Percentiles rank a stretch among this genome's conserved stretches.
Evolutionary conservation across 768 basidiomycete genomes (phyloP).

Genomic region (Coprinopsis sp.): DNA sequence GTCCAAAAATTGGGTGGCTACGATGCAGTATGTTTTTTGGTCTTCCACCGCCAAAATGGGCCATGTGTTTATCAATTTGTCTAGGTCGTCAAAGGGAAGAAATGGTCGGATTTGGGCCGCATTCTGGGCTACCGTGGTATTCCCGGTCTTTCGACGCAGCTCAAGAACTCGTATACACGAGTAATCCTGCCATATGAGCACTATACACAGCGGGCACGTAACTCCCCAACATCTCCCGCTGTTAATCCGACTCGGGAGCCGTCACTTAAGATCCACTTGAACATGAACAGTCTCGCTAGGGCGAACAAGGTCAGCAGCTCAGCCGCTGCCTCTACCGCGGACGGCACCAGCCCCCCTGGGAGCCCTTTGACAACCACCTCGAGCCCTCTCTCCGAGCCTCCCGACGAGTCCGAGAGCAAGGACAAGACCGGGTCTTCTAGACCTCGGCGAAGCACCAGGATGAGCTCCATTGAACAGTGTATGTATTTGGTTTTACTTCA

Average conservation of each 20-base stretch:
- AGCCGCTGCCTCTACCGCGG: slow-evolving; percentile 30
- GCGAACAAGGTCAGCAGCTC: slow-evolving; percentile 35
- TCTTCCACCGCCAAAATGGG: slow-evolving; percentile 11
- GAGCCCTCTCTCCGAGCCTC: slow-evolving; percentile 74
- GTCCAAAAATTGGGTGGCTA: slow-evolving; percentile 87
- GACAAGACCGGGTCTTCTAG: slow-evolving; percentile 44
- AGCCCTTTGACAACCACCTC: slow-evolving; percentile 77
- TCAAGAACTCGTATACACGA: slow-evolving; percentile 84
- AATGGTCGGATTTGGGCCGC: slow-evolving; percentile 86
- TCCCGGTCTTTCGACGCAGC: slow-evolving; percentile 77
- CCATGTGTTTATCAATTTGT: slow-evolving; percentile 11
- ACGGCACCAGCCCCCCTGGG: slow-evolving; percentile 56
- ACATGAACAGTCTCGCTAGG: slow-evolving; percentile 38
- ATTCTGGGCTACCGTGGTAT: slow-evolving; percentile 79
- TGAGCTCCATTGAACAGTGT: slow-evolving; percentile 46
- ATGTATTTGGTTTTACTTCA: slow-evolving; percentile 26
- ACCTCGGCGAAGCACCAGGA: slow-evolving; percentile 50
- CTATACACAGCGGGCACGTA: slow-evolving; percentile 73
- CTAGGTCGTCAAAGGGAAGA: slow-evolving; percentile 78
- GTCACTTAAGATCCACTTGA: slow-evolving; percentile 49
- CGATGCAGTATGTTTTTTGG: slow-evolving; percentile 56
- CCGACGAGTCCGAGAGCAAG: slow-evolving; percentile 67
- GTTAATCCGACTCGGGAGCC: slow-evolving; percentile 39
- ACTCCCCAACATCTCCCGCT: slow-evolving; percentile 51
- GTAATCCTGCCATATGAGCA: slow-evolving; percentile 97